Evolutionary conservation across 257 asterid genomes (phyloP).

Genomic region (Solanum lignicaule): DNA sequence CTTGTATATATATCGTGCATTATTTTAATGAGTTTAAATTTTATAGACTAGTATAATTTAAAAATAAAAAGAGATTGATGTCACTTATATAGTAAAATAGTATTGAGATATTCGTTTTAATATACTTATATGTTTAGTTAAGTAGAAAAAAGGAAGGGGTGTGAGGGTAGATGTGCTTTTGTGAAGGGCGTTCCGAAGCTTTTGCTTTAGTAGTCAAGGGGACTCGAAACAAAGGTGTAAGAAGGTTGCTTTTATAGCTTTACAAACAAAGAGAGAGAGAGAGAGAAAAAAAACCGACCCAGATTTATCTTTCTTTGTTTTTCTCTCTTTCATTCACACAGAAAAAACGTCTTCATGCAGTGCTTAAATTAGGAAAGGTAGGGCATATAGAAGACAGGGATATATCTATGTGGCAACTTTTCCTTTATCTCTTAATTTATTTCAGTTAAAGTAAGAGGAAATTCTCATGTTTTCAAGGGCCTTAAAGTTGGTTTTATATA

Average conservation of each 20-base stretch:
- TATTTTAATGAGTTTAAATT: neutral
- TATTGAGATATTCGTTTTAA: neutral
- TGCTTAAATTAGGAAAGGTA: constrained; percentile 41
- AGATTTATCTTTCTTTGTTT: constrained; percentile 14
- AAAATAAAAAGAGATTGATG: neutral
- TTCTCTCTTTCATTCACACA: neutral
- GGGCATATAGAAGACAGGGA: neutral
- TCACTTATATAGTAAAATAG: neutral
- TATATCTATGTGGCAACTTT: constrained; percentile 22
- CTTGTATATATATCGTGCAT: neutral
- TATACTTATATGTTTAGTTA: neutral
- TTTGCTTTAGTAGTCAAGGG: constrained; percentile 71
- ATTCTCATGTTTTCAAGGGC: constrained; percentile 38
- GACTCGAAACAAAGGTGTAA: constrained; percentile 16
- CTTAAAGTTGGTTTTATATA: constrained; percentile 38
- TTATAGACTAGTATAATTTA: neutral
- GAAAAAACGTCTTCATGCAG: constrained; percentile 19
- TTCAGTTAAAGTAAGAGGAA: constrained; percentile 68
- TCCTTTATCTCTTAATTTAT: constrained; percentile 42
- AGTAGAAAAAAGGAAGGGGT: neutral
- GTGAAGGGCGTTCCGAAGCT: constrained; percentile 29
- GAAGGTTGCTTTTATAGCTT: constrained; percentile 5
- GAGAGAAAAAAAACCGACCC: constrained; percentile 11
- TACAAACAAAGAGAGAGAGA: constrained; percentile 8
- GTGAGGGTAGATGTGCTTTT: constrained; percentile 3